A percentile compares a stretch with the other conserved stretches of the same genome.
Evolutionary conservation across 192 early-diverging fungal genomes (phyloP).

Genomic region (Glomus cerebriforme): DNA sequence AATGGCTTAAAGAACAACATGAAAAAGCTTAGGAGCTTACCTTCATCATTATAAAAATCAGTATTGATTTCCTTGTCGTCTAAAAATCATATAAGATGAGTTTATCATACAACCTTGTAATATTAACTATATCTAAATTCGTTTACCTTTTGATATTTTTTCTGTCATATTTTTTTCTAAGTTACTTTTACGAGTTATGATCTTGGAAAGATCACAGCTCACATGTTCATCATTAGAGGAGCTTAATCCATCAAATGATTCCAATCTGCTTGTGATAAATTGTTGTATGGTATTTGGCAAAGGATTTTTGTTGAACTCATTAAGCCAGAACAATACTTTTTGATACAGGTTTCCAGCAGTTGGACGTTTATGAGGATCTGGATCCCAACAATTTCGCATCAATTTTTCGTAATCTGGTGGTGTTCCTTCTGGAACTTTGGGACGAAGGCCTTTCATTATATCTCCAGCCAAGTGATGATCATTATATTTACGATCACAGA

Average conservation of each 20-base stretch:
- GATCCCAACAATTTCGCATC: slow-evolving; percentile 44
- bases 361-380: slow-evolving; percentile 36
- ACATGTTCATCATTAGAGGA: no score
- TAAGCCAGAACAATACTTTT: no score
- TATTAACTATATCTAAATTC: no score
- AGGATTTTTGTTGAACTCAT: background rate
- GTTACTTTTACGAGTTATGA: no score
- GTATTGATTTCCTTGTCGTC: background rate
- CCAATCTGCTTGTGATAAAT: no score
- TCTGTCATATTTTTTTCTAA: no score
- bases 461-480: slow-evolving; percentile 3
- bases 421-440: slow-evolving; percentile 30
- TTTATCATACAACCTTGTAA: no score
- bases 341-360: no score
- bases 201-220: no score
- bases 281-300: background rate
- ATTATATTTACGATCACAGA: slow-evolving; percentile 30
- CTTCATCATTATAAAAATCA: background rate
- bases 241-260: no score
- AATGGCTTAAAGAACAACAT: background rate
- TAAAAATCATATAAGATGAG: no score
- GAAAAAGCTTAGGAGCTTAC: background rate
- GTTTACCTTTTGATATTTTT: no score
- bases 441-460: background rate
- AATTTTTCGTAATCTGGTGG: slow-evolving; percentile 39